These are phyloP conservation scores for Russula sp. DNA, from an alignment of 768 basidiomycete species.

Conservation along the genomic window DNA sequence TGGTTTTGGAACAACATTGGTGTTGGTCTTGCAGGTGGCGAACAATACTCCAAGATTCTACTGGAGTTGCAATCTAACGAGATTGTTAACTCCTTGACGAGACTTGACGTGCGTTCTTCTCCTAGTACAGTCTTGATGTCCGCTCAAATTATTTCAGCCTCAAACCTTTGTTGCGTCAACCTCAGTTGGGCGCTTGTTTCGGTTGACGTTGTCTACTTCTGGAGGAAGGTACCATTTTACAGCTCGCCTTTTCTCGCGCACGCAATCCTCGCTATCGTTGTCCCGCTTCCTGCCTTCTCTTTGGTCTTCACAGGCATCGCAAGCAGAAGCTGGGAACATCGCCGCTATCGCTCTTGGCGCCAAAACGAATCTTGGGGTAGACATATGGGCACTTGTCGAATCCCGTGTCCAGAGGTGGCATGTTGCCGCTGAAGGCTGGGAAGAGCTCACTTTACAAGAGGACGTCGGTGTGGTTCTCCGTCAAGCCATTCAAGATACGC, in stretches of 20 bases:
- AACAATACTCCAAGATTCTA: conserved; percentile 53
- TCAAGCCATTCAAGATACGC: conserved; percentile 46
- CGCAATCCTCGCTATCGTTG: conserved; percentile 46
- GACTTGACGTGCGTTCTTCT: conserved; percentile 54
- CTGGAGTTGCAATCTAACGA: conserved; percentile 55
- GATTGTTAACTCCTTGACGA: conserved; percentile 61
- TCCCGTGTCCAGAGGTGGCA: conserved; percentile 70
- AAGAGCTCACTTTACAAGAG: conserved; percentile 56
- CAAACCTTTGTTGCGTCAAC: conserved; percentile 70
- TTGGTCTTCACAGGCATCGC: conserved; percentile 43
- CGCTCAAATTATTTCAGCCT: conserved; percentile 40
- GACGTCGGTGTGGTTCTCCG: conserved; percentile 53
- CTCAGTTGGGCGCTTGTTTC: conserved; percentile 62
- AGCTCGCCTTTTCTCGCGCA: conserved; percentile 57
- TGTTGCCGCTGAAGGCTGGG: conserved; percentile 65
- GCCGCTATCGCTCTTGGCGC: conserved; percentile 58
- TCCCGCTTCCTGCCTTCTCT: conserved; percentile 45
- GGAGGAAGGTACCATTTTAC: conserved; percentile 66
- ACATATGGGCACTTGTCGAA: conserved; percentile 68
- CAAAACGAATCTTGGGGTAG: conserved; percentile 45
- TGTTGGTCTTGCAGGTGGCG: conserved; percentile 77
- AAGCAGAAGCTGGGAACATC: conserved; percentile 57
- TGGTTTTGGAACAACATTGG: conserved; percentile 89
- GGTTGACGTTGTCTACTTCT: conserved; percentile 59
- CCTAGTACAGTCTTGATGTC: conserved; percentile 15